Conservation (phyloP, 805 yeast species). For the Lipomyces chichibuensis region DNA sequence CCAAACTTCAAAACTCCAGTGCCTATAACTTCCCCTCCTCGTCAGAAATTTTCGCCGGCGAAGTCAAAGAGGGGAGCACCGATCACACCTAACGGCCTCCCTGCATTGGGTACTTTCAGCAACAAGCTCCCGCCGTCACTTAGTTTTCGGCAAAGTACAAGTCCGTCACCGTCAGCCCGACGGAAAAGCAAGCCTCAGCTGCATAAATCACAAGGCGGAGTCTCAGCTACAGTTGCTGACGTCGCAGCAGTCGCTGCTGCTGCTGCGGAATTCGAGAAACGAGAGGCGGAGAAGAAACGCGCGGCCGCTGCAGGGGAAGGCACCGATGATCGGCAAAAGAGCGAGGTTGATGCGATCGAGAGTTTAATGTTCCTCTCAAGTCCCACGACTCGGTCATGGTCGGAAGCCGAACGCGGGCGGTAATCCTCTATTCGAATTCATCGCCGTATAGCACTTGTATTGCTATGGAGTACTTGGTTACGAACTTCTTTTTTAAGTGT, state of each 20-base stretch:
- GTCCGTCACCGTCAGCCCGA: slow-evolving; percentile 23
- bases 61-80: slow-evolving; percentile 20
- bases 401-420: slow-evolving; percentile 5
- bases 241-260: slow-evolving; percentile 32
- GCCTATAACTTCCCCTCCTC: slow-evolving; percentile 9
- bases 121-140: slow-evolving; percentile 31
- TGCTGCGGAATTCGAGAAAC: slow-evolving; percentile 17
- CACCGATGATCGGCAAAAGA: slow-evolving; percentile 19
- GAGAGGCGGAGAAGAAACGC: slow-evolving; percentile 1
- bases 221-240: slow-evolving; percentile 20
- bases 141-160: slow-evolving; percentile 10
- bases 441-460: not conserved
- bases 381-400: slow-evolving; percentile 32
- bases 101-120: slow-evolving; percentile 32
- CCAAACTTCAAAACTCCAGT: slow-evolving; percentile 8
- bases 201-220: not conserved
- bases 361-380: slow-evolving; percentile 34
- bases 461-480: not conserved
- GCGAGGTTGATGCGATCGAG: slow-evolving; percentile 35
- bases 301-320: not conserved
- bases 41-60: slow-evolving; percentile 9
- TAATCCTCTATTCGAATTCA: not conserved
- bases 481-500: not conserved
- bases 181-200: not conserved
- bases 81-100: slow-evolving; percentile 24